These are phyloP conservation scores for Apiotrichum mycotoxinovorans DNA, from an alignment of 1,284 basidiomycete genomes.

Conservation along the genomic window DNA sequence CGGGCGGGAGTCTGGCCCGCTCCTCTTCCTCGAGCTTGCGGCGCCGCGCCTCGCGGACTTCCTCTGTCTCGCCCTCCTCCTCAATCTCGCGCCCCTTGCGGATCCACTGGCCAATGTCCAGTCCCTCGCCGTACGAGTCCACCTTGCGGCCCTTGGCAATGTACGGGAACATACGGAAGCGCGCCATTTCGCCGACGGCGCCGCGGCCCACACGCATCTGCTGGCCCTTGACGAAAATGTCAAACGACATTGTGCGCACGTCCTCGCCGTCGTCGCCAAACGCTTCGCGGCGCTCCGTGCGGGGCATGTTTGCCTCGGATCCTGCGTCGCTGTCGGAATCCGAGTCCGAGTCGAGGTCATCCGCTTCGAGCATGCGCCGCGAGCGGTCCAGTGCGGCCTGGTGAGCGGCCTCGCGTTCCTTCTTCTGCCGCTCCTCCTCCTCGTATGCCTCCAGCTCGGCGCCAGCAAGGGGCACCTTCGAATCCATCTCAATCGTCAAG, in stretches of 20 bases:
- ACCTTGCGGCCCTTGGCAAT: conserved; percentile 88
- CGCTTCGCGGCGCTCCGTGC: conserved; percentile 35
- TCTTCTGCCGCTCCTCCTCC: conserved; percentile 70
- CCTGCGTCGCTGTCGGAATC: conserved; percentile 66
- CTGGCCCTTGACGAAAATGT: conserved; percentile 95
- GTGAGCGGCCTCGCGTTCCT: conserved; percentile 81
- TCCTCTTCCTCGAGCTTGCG: conserved; percentile 73
- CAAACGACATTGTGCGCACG: conserved; percentile 65
- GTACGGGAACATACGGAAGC: conserved; percentile 96
- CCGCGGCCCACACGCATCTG: conserved; percentile 66
- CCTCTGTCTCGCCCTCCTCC: conserved; percentile 78
- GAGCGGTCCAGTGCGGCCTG: conserved; percentile 78
- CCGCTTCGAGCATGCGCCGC: conserved; percentile 81
- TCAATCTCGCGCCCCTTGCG: conserved; percentile 82
- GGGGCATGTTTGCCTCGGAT: conserved; percentile 63
- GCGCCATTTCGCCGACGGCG: conserved; percentile 40
- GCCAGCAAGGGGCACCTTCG: conserved; percentile 81
- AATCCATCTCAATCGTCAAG: conserved; percentile 71
- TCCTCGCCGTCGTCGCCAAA: conserved; percentile 47
- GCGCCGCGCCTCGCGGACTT: conserved; percentile 68
- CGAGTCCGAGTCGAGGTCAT: conserved; percentile 60
- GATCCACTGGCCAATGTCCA: conserved; percentile 92
- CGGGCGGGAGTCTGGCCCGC: conserved; percentile 65
- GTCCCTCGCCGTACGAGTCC: conserved; percentile 91
- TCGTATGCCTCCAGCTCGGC: conserved; percentile 78